Evolutionary conservation across 371 early-diverging fungal species (phyloP), one percentile per base, ranked within the genome.

Genomic region (Cladochytrium tenue): DNA sequence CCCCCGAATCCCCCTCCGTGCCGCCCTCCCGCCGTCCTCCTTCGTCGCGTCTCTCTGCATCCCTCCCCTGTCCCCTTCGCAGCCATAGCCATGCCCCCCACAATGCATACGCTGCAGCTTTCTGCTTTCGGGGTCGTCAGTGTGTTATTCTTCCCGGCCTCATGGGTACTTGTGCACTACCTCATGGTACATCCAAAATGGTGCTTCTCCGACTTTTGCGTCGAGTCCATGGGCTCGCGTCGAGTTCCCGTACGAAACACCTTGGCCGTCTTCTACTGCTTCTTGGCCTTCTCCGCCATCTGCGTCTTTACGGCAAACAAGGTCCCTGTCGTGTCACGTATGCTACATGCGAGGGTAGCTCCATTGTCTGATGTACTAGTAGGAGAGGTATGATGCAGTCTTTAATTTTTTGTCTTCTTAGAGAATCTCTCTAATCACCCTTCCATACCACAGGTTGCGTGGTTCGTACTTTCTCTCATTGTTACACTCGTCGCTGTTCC

Each of bases 181-280:
- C 10, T 61, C n/a, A 61, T 53, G 51, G 53, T 2, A 10, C 13
- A 61, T 30, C 13, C 20, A 20, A n/a, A 61, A 26, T 56, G n/a
- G 64, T 61, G 61, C 51, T 61, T 50, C 28, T 13, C 61, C 51
- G 51, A 61, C 53, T 50, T 61, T 1, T 66, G 66, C 56, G 43
- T 60, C 35, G 53, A 66, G 23, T 7, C 17, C 28, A 32, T 5
- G 32, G 25, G 33, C 3, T 31, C 53, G 13, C 26, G 15, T 53
- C 25, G 7, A 1, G n/a, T 31, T 13, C 33, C 34, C 2, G 23
- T 53, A 10, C 55, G 25, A 23, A 15, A 63, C 7, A 31, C 23
- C 23, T 20, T 63, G 7, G 10, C 35, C 32, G 26, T 53, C 34
- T 63, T 56, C 34, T 63, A 63, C 35, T 20, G 35, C 23, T 56